Evolutionary conservation across 345 rosid genomes (phyloP).

Genomic region (Bruguiera parviflora): DNA sequence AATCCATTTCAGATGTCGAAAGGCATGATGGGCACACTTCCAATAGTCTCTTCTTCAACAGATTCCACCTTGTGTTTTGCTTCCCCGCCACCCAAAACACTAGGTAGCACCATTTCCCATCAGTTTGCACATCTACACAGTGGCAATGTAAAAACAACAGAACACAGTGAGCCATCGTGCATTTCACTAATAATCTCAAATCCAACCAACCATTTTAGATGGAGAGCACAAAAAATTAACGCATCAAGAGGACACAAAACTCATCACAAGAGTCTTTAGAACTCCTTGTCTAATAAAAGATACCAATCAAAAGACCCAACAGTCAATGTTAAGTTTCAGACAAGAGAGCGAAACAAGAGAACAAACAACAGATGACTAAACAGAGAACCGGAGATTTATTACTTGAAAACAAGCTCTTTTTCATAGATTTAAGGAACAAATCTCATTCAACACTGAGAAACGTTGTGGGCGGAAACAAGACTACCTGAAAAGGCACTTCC

Average conservation of each 20-base stretch:
- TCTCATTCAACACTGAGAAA: neutral
- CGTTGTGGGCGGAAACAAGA: neutral
- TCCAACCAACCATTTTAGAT: neutral
- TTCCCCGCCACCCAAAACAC: conserved; percentile 66
- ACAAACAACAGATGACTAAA: neutral
- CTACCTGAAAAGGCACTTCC: neutral
- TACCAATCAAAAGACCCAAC: neutral
- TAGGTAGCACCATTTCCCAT: conserved; percentile 71
- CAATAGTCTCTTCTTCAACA: conserved; percentile 56
- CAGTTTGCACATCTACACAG: conserved; percentile 52
- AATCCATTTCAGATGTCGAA: conserved; percentile 51
- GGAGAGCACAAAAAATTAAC: neutral
- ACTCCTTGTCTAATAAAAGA: neutral
- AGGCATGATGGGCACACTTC: conserved; percentile 64
- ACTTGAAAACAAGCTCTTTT: too few species aligned
- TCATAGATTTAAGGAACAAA: neutral
- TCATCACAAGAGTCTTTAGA: too few species aligned
- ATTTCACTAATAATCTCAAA: neutral
- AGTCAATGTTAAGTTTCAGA: neutral
- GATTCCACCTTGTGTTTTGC: conserved; percentile 47
- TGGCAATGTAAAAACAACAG: conserved; percentile 1
- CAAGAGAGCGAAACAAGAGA: too few species aligned
- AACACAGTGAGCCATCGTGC: neutral
- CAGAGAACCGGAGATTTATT: too few species aligned
- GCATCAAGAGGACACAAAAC: too few species aligned